Evolutionary conservation across 768 basidiomycete genomes (phyloP).

Genomic region (Xerocomellus intermedius): DNA sequence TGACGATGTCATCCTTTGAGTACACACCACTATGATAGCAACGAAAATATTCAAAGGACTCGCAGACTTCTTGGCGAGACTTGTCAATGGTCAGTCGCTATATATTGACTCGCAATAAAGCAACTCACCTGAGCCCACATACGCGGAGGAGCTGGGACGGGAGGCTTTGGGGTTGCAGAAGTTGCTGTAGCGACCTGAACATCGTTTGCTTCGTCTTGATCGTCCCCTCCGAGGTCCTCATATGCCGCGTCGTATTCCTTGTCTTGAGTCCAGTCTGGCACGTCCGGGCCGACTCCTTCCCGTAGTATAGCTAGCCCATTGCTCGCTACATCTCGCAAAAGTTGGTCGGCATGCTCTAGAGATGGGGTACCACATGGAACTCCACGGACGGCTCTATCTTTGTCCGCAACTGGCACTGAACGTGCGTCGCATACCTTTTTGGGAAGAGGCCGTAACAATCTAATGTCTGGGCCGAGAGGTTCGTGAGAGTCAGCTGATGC

Average conservation of each 20-base stretch:
- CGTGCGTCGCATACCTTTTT: slow-evolving; percentile 6
- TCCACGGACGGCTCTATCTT: not conserved
- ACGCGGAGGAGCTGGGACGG: slow-evolving; percentile 31
- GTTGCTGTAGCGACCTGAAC: slow-evolving; percentile 15
- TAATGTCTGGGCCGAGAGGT: slow-evolving; percentile 15
- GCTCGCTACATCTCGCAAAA: slow-evolving; percentile 17
- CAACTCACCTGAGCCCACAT: slow-evolving; percentile 46
- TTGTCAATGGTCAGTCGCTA: slow-evolving; percentile 27
- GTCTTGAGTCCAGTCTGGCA: slow-evolving; percentile 28
- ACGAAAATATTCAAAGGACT: slow-evolving; percentile 63
- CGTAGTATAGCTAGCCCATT: slow-evolving; percentile 8
- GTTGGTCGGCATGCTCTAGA: slow-evolving; percentile 16
- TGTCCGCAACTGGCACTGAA: not conserved
- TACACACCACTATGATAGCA: slow-evolving; percentile 84
- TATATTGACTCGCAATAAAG: not conserved
- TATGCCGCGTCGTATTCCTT: slow-evolving; percentile 18
- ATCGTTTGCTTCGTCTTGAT: slow-evolving; percentile 9
- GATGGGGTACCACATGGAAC: slow-evolving; percentile 2
- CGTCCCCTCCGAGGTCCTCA: slow-evolving; percentile 2
- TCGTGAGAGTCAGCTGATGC: slow-evolving; percentile 5
- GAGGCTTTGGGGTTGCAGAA: slow-evolving; percentile 11
- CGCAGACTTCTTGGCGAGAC: slow-evolving; percentile 86
- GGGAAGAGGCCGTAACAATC: slow-evolving; percentile 24
- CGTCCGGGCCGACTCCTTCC: slow-evolving; percentile 5
- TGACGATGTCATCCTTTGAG: slow-evolving; percentile 53